Conservation (phyloP, 768 basidiomycete genomes). For the Tephrocybe sp. region DNA sequence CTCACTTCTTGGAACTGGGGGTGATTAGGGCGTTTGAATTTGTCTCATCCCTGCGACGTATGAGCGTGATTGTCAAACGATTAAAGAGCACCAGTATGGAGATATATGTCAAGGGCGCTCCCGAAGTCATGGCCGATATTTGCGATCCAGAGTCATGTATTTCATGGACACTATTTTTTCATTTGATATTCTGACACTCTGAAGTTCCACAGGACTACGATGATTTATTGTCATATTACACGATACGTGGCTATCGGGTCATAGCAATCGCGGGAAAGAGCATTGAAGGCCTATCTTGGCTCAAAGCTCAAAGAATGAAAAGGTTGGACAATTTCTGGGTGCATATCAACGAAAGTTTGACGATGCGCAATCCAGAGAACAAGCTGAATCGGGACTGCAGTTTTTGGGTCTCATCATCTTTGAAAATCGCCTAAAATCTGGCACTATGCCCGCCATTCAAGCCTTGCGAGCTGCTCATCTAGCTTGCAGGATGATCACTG, state of each 20-base stretch:
- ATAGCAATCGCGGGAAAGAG: constrained; percentile 98
- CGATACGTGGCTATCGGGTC: constrained; percentile 93
- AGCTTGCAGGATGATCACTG: constrained; percentile 96
- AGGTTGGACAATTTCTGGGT: constrained; percentile 49
- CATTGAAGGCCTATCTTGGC: constrained; percentile 90
- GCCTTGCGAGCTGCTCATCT: constrained; percentile 86
- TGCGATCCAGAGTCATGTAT: constrained; percentile 89
- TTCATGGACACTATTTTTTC: constrained; percentile 26
- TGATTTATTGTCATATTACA: constrained; percentile 94
- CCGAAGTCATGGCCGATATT: constrained; percentile 95
- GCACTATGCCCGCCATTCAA: constrained; percentile 87
- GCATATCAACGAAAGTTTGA: background rate
- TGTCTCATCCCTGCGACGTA: constrained; percentile 85
- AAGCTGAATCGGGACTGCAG: constrained; percentile 85
- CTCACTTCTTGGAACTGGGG: constrained; percentile 95
- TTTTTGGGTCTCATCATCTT: constrained; percentile 97
- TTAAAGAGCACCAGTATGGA: constrained; percentile 96
- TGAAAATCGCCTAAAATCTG: constrained; percentile 95
- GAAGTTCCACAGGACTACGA: constrained; percentile 95
- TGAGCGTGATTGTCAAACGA: constrained; percentile 97
- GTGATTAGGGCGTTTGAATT: constrained; percentile 97
- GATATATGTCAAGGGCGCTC: constrained; percentile 98
- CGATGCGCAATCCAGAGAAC: constrained; percentile 58
- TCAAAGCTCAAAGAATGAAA: constrained; percentile 95
- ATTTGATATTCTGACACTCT: constrained; percentile 2